Base-by-base conservation (phyloP, 805 yeast species). In the Ogataea nitratoaversa region DNA sequence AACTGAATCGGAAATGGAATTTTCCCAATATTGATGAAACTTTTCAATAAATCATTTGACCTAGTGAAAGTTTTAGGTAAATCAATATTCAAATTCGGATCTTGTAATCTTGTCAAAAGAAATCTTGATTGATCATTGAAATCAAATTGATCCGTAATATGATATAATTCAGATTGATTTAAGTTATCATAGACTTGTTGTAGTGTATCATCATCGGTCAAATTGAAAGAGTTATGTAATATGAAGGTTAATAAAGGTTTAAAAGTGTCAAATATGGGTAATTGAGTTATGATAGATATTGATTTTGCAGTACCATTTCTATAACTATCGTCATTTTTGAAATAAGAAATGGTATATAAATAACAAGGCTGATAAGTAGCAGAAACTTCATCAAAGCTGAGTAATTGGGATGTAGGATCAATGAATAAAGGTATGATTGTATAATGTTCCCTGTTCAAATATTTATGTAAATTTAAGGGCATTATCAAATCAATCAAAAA, bases 391-490 rank as follows among this genome's bases (percentile, higher is more conserved):
- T 46, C 20, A 38, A 48, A 50, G 28, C 47, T 41, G 19, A 59
- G 34, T 12, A 42, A 20, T 2, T 54, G 50, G 4, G 54, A 33
- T 5, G 32, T 20, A 2, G 38, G 23, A 34, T 57, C 50, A 4
- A 57, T 47, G 56, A 70, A 79, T 9, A 82, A 55, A 13, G 80
- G 67, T 46, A 80, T 74, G 7, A 74, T 54, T 0, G 86, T 79
- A 47, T 67, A 78, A 53, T 80, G 82, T 41, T 78, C 79, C n/a
- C 62, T 69, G 33, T 75, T 63, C 33, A 72, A 67, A 18, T 49
- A 55, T 35, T 64, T 64, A 29, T 60, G 63, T 48, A 82, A 81
- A 34, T 59, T 60, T 18, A 46, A 33, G 8, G 66, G 66, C 53
- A 58, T 55, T 2, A 57, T 33, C 4, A 52, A 28, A 32, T 51